Evolutionary conservation across 2,329 filamentous ascomycete species (phyloP), one percentile per base, ranked within the genome.

Genomic region (Aspergillus costaricaensis): DNA sequence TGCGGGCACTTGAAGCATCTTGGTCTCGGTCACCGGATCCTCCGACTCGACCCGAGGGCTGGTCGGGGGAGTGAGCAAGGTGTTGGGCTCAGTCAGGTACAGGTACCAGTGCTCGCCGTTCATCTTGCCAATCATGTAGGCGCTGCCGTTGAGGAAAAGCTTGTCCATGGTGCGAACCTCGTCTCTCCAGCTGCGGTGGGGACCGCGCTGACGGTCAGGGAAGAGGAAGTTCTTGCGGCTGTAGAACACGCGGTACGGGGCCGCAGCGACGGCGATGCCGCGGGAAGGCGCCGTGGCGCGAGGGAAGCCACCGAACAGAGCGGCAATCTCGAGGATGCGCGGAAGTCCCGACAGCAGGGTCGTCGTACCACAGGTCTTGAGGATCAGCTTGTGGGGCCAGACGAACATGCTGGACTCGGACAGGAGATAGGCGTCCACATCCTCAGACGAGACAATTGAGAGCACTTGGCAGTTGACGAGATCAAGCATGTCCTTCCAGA

Each of bases 401-500:
- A 99, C 92, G 76, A 99, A 99, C 93, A 99, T 96, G 90, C 95
- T 98, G 43, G 95, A 98, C 81, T 99, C 95, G 65, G 95, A 99
- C 58, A 99, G 85, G 6, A 99, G 87, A 75, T 99, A 99, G 66
- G 95, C 94, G 74, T 99, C 95, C 70, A 98, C 90, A 74, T 94
- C 89, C 65, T 96, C 92, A 23, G 94, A 96, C 74, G 94, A 89
- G 65, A 99, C 86, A 64, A 96, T 90, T 4, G 95, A 99, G 58
- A 99, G 84, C 58, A 99, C 92, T 81, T 99, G 95, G 88, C 95
- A 99, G 77, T 97, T 96, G 79, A 99, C 95, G 73, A 97, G 85
- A 75, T 99, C 95, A 61, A 99, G 86, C 95, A 99, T 97, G 61
- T 88, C 88, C 77, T 96, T 96, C 95, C 95, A 99, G 54, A 86